These are phyloP conservation scores for Colletotrichum sp. DNA, from an alignment of 2,329 filamentous ascomycete species.

Conservation along the genomic window DNA sequence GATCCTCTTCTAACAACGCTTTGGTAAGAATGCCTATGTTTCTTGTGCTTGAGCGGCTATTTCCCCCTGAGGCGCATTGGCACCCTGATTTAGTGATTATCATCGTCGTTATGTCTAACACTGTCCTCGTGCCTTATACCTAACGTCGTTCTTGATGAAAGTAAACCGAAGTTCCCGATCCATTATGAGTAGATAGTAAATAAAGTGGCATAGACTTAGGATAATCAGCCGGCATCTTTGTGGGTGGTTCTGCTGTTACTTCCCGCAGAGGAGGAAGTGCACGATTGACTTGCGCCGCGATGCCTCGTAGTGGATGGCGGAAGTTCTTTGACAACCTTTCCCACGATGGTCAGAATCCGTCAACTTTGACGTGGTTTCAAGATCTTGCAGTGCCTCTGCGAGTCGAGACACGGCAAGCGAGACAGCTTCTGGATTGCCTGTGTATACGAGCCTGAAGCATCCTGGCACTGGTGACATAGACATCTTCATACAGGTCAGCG, in stretches of 20 bases:
- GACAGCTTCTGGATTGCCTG: background rate
- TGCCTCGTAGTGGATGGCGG: too few species aligned
- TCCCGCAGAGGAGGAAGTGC: background rate
- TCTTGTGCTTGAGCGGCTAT: background rate
- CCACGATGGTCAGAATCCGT: background rate
- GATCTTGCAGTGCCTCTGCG: background rate
- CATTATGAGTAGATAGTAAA: background rate
- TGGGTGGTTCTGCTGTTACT: too few species aligned
- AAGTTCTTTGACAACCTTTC: background rate
- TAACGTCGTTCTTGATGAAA: background rate
- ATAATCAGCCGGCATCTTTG: background rate
- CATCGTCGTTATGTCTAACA: background rate
- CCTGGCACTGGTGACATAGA: background rate
- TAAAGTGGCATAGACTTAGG: background rate
- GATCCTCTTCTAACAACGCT: background rate
- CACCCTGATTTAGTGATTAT: background rate
- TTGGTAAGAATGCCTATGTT: background rate
- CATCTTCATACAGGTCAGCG: background rate
- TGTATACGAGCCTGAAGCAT: background rate
- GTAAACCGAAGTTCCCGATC: background rate
- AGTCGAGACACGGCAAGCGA: background rate
- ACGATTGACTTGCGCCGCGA: background rate
- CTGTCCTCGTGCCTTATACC: background rate
- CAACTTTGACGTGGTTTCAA: background rate
- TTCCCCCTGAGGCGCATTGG: rapidly evolving